These are phyloP conservation scores for Malus hybrid DNA, from an alignment of 331 rosid species.

Conservation along the genomic window DNA sequence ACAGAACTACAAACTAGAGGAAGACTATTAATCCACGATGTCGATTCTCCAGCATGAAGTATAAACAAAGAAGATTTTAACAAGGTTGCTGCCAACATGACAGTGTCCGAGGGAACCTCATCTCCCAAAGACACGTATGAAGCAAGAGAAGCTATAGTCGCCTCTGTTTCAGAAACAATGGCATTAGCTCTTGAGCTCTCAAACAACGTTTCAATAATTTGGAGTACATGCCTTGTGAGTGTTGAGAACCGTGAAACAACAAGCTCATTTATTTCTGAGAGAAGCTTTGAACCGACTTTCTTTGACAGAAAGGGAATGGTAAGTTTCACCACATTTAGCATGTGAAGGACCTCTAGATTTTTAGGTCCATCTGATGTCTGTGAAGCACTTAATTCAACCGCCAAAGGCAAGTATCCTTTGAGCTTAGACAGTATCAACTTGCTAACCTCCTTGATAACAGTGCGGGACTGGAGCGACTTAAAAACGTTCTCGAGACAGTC, in stretches of 20 bases:
- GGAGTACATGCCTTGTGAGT: slow-evolving; percentile 55
- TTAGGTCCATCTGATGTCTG: slow-evolving; percentile 34
- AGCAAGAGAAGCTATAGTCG: slow-evolving; percentile 49
- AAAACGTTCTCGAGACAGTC: slow-evolving; percentile 65
- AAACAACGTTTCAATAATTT: slow-evolving; percentile 53
- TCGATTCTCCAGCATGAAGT: slow-evolving; percentile 44
- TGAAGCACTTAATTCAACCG: slow-evolving; percentile 27
- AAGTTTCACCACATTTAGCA: slow-evolving; percentile 52
- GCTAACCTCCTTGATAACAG: slow-evolving; percentile 64
- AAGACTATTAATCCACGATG: slow-evolving; percentile 50
- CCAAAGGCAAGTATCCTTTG: slow-evolving; percentile 46
- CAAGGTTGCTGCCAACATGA: slow-evolving; percentile 50
- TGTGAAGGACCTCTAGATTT: slow-evolving; percentile 62
- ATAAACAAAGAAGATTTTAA: slow-evolving; percentile 45
- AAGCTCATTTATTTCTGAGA: slow-evolving; percentile 43
- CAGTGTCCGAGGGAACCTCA: slow-evolving; percentile 63
- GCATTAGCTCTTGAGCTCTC: slow-evolving; percentile 41
- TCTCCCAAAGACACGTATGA: slow-evolving; percentile 58
- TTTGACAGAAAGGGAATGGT: slow-evolving; percentile 54
- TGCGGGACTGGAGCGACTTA: slow-evolving; percentile 37
- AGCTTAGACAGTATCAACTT: slow-evolving; percentile 57
- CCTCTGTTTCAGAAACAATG: slow-evolving; percentile 35
- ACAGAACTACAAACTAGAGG: slow-evolving; percentile 59
- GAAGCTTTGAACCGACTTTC: slow-evolving; percentile 44
- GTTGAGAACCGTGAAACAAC: slow-evolving; percentile 38